Evolutionary conservation across 805 yeast genomes (phyloP).

Genomic region (Metahyphopichia silvanorum): DNA sequence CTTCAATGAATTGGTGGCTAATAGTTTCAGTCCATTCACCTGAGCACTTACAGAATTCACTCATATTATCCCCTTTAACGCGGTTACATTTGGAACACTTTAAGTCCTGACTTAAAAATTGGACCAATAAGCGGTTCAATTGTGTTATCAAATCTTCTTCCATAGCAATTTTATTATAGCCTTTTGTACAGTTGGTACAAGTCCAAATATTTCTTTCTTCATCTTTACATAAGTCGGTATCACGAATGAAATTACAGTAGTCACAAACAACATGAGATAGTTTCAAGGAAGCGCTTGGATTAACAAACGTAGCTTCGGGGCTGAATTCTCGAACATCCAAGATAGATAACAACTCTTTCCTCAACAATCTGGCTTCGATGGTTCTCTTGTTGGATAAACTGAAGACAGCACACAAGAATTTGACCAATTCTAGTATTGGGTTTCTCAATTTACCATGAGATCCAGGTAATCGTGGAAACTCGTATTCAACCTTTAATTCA

Average conservation of each 20-base stretch:
- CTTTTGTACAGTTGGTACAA: conserved; percentile 64
- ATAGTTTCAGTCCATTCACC: conserved; percentile 75
- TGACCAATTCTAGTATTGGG: conserved; percentile 79
- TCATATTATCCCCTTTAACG: conserved; percentile 64
- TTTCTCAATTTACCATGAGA: conserved; percentile 55
- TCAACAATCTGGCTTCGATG: conserved; percentile 69
- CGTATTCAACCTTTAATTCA: conserved; percentile 59
- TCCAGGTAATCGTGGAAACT: conserved; percentile 77
- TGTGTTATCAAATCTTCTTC: conserved; percentile 79
- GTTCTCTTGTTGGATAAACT: conserved; percentile 60
- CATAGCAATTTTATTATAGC: conserved; percentile 61
- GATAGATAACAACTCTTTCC: conserved; percentile 68
- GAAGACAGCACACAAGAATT: conserved; percentile 69
- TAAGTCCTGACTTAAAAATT: conserved; percentile 75
- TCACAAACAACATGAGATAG: conserved; percentile 73
- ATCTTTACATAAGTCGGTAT: conserved; percentile 80
- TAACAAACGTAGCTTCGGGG: conserved; percentile 62
- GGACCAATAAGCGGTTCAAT: conserved; percentile 51
- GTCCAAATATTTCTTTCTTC: conserved; percentile 50
- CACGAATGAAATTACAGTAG: conserved; percentile 70
- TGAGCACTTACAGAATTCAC: conserved; percentile 79
- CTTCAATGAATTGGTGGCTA: conserved; percentile 40
- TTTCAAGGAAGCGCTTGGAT: conserved; percentile 70
- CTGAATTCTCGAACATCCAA: conserved; percentile 86
- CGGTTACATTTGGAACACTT: conserved; percentile 74